Evolutionary conservation across 441 rosid genomes (phyloP), one percentile per base, ranked within the genome.

Genomic region (Populus trichocarpa): DNA sequence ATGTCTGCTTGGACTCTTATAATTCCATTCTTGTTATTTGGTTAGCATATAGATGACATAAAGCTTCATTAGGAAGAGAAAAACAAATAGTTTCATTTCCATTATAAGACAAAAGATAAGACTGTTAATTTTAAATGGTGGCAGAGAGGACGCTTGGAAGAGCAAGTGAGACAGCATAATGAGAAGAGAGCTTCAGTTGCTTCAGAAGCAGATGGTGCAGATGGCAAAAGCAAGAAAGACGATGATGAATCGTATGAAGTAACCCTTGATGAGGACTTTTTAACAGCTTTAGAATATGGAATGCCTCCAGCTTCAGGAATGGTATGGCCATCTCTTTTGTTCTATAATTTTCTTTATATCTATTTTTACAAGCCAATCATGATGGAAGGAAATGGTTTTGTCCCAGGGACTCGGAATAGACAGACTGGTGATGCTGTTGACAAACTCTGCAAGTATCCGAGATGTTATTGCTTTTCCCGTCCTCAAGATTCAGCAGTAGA

Each of bases 381-480:
- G 32, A 6, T 57, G 63, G 63, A 18, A 20, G 61, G 25, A 6
- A 75, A 70, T 22, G 7, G 73, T 74, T 84, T 68, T 67, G 72
- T 20, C 72, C 25, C 53, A 94, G 32, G 32, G 32, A 30, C 32
- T 30, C 32, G 99, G 99, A 79, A 90, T 96, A 13, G 97, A 96
- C 86, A 89, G 98, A 85, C 86, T 94, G 72, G 96, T 94, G 83
- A 92, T 96, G 98, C 90, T 92, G 74, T 81, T 94, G 89, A 91
- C 97, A 0, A 85, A 96, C 85, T 92, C 97, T 2, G 91, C 95
- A 42, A 92, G 95, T 80, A 92, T 96, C 71, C 86, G 98, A 65
- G 98, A 96, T 75, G 99, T 94, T 23, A 96, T 94, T 77, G 97
- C 98, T 40, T 96, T 94, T 85, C 99, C 97, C 6, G 93, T 90